Conservation (phyloP, 176 grass and related monocot genomes). For the Aegilops umbellulata region DNA sequence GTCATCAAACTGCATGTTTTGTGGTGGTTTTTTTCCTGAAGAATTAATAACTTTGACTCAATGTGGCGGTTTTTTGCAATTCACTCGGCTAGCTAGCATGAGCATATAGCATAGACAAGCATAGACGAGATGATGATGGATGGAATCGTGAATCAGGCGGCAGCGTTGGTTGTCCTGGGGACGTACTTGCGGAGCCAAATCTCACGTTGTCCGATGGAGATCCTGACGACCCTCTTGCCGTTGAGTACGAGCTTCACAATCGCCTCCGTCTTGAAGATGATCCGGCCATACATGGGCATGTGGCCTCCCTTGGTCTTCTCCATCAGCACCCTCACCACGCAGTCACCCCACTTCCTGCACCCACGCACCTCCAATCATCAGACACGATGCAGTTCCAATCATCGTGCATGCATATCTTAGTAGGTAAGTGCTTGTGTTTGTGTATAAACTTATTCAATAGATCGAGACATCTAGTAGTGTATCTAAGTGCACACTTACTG, state of each 20-base stretch:
- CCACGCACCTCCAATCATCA: neutral
- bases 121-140: too few relatives aligned
- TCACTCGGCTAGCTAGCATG: too few relatives aligned
- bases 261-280: slow-evolving; percentile 32
- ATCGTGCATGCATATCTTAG: neutral
- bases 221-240: neutral
- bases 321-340: slow-evolving; percentile 35
- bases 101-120: too few relatives aligned
- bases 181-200: slow-evolving; percentile 46
- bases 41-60: too few relatives aligned
- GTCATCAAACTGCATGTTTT: too few relatives aligned
- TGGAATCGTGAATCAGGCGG: neutral
- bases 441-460: too few relatives aligned
- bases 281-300: slow-evolving; percentile 30
- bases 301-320: slow-evolving; percentile 1
- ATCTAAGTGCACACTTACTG: slow-evolving; percentile 15
- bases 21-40: too few relatives aligned
- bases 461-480: too few relatives aligned
- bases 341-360: slow-evolving; percentile 32
- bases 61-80: too few relatives aligned
- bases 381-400: neutral
- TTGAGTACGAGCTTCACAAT: slow-evolving; percentile 36
- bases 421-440: too few relatives aligned
- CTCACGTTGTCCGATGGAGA: slow-evolving; percentile 13
- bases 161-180: neutral